Percentiles rank a stretch among this genome's conserved stretches.
phyloP scores from a whole-genome alignment of 805 yeast genomes.

The Saturnispora galanensis region DNA sequence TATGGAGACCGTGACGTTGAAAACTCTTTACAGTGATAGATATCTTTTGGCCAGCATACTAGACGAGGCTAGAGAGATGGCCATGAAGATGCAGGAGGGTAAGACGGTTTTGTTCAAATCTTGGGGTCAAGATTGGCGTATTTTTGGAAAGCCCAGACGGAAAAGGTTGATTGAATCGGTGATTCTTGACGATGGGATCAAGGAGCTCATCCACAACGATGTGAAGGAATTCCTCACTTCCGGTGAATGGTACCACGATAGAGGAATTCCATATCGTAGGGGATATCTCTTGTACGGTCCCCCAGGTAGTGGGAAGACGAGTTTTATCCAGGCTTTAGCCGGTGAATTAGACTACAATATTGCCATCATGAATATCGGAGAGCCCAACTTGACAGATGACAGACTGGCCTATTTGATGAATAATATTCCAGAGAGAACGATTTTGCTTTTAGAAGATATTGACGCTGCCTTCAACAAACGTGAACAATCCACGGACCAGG shows the following conservation, averaged over 20 bases:
- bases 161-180: constrained; percentile 82
- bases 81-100: constrained; percentile 76
- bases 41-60: constrained; percentile 53
- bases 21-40: constrained; percentile 80
- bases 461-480: constrained; percentile 92
- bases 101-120: constrained; percentile 89
- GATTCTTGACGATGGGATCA: constrained; percentile 67
- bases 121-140: constrained; percentile 99
- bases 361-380: constrained; percentile 85
- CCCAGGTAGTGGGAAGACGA: constrained; percentile 95
- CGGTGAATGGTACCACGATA: constrained; percentile 85
- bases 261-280: constrained; percentile 97
- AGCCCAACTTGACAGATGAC: constrained; percentile 88
- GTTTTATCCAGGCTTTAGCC: constrained; percentile 92
- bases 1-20: constrained; percentile 89
- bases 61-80: constrained; percentile 76
- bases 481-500: constrained; percentile 64
- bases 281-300: constrained; percentile 94
- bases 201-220: constrained; percentile 56
- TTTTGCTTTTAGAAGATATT: constrained; percentile 79
- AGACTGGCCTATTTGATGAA: constrained; percentile 91
- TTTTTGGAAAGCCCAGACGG: constrained; percentile 90
- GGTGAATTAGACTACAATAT: constrained; percentile 94
- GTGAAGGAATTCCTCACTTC: constrained; percentile 69
- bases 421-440: constrained; percentile 84